Evolutionary conservation across 202 grass and related monocot genomes (phyloP), one percentile per base, ranked within the genome.

Genomic region (Zoysia matrella): DNA sequence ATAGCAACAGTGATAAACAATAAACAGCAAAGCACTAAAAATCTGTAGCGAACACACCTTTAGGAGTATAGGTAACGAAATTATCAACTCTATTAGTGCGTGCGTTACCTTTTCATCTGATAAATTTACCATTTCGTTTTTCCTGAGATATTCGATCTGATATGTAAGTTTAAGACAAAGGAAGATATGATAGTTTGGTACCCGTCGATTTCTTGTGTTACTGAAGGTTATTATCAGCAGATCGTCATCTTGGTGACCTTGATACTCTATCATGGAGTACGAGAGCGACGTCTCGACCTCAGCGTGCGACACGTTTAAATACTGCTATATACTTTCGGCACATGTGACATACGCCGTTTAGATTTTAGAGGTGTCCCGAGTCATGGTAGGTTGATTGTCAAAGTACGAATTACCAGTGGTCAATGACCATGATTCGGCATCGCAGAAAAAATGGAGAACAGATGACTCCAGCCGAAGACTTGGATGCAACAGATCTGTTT

Each of bases 131-230:
- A 2, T 63, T 53, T 4, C 3, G 56, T 3, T 71, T 14, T 57
- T 11, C 40, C n/a, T 41, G 6, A 5, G 10, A 76, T 47, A 82
- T 77, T 50, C 9, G 43, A 4, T 63, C 56, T 8, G 30, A 4
- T 14, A 14, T 54, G 16, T 43, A 3, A 47, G 5, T 55, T 5
- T 6, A 6, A 3, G 13, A 61, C 39, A 52, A 72, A 60, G 69
- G 65, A 65, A 49, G 62, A 75, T 47, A 62, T 70, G 75, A 11
- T 76, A 41, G 72, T 77, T 82, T 71, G 72, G 65, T 77, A 76
- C 8, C 12, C 13, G 78, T 76, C 65, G 1, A 46, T 45, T 65
- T 63, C 65, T 46, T 53, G 47, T 63, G 45, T n/a, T 53, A 60
- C 55, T 54, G 36, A 12, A 72, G 41, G 36, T 15, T 52, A 39